Evolutionary conservation across 805 yeast genomes (phyloP), one percentile per base, ranked within the genome.

Genomic region (Yueomyces sp.): DNA sequence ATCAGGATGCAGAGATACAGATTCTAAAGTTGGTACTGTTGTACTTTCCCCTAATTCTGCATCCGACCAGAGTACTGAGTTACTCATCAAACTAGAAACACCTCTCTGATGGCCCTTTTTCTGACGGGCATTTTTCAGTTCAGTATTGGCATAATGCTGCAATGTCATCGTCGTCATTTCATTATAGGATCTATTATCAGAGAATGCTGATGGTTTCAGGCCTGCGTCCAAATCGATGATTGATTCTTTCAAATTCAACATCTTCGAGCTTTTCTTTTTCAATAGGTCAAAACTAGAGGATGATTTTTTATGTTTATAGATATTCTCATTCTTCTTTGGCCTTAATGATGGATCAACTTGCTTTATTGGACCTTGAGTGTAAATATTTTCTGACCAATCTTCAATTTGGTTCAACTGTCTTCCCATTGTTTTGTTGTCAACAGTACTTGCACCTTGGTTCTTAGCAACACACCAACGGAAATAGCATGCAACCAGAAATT

Each of bases 401-500:
- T 90, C 96, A 49, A 85, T 77, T 46, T 74, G 74, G 41, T 77
- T 72, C 40, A 76, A 76, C 53, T 88, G 77, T 47, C 72, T 70
- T 27, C 68, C 70, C 80, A 81, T 73, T 38, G 74, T 70, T 54
- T 75, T 77, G 48, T 73, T 69, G 47, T 77, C 74, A 41, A 79
- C 66, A 29, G 65, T 66, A 47, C 73, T 74, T 3, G 92, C 92
- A 48, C 97, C 97, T 65, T 87, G 96, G 34, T 64, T 70, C 38
- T 77, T 75, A 7, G 95, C 72, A 26, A 90, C 64, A 45, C 77
- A 63, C 95, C 96, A 90, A 52, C 82, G 79, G 70, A 81, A 92
- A 59, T 87, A 85, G 57, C 90, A 80, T 0, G 98, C 96, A 60
- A 90, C 69, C 11, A 82, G 45, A 54, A 92, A 92, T 64, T 88